phyloP scores from a whole-genome alignment of 2,329 filamentous ascomycete species.

The Ascosphaera apis region DNA sequence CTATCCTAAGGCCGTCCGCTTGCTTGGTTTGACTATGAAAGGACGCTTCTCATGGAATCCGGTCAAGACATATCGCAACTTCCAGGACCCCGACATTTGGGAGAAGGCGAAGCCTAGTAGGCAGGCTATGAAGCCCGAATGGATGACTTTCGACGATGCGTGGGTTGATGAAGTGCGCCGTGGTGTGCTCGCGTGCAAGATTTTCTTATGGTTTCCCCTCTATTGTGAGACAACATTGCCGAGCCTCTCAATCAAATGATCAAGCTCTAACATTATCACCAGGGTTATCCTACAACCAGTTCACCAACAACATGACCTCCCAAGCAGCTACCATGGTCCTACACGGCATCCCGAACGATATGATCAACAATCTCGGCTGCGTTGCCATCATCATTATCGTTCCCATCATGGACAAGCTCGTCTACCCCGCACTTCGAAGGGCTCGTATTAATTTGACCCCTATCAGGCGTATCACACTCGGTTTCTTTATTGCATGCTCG shows the following conservation, averaged over 20 bases:
- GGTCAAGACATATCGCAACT: slow-evolving; percentile 26
- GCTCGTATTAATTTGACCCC: slow-evolving; percentile 27
- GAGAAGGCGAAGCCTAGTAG: slow-evolving; percentile 44
- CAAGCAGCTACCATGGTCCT: slow-evolving; percentile 31
- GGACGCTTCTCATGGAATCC: slow-evolving; percentile 40
- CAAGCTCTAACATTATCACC: slow-evolving; percentile 1
- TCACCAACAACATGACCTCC: slow-evolving; percentile 31
- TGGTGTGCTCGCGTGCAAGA: slow-evolving; percentile 44
- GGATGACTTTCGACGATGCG: slow-evolving; percentile 66
- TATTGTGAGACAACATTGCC: slow-evolving; percentile 15
- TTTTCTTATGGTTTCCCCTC: slow-evolving; percentile 38
- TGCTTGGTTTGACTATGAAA: slow-evolving; percentile 39
- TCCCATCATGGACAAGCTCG: slow-evolving; percentile 27
- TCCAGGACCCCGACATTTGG: slow-evolving; percentile 38
- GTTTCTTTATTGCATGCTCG: slow-evolving; percentile 24
- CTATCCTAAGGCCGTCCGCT: slow-evolving; percentile 39
- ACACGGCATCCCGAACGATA: slow-evolving; percentile 31
- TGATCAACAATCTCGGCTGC: slow-evolving; percentile 32
- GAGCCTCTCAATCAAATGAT: neutral
- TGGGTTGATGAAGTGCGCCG: slow-evolving; percentile 62
- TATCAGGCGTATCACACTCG: slow-evolving; percentile 28
- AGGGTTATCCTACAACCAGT: slow-evolving; percentile 29
- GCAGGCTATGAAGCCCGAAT: slow-evolving; percentile 36
- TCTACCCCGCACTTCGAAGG: slow-evolving; percentile 29
- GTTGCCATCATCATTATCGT: slow-evolving; percentile 31